Percentiles rank a stretch among this genome's conserved stretches.
These are phyloP conservation scores for Luffa acutangula DNA, from an alignment of 306 rosid genomes.

Conservation along the genomic window DNA sequence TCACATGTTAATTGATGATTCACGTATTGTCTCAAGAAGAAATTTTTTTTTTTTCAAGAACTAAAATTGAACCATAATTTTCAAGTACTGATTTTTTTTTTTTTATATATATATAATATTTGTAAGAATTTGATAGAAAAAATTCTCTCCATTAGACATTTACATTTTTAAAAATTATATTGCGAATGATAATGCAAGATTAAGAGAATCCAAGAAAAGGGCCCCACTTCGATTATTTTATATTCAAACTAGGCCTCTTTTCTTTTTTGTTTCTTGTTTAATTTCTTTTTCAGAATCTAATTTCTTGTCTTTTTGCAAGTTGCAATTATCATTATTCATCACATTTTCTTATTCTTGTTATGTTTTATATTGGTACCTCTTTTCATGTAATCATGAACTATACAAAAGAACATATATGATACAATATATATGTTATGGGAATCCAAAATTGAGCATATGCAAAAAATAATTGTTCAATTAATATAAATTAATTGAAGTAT, in stretches of 20 bases:
- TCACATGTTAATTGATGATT: no score
- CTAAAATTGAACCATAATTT: no score
- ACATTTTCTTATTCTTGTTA: no score
- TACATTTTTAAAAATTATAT: not conserved
- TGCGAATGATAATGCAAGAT: not conserved
- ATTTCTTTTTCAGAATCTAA: not conserved
- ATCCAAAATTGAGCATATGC: not conserved
- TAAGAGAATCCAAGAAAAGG: not conserved
- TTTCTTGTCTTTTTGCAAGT: not conserved
- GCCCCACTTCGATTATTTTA: not conserved
- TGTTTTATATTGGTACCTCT: not conserved
- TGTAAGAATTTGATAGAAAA: no score
- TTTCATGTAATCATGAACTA: not conserved
- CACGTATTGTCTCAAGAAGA: no score
- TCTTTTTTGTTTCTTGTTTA: not conserved
- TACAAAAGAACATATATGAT: not conserved
- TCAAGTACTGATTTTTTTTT: no score
- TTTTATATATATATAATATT: no score
- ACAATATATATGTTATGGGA: not conserved
- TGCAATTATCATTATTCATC: not conserved
- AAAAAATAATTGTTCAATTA: no score
- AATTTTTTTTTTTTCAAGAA: no score
- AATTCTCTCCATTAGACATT: not conserved
- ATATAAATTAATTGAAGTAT: no score
- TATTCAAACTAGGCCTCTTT: not conserved